Conservation (phyloP, 805 yeast species). For the Tetrapisispora namnaoensis region DNA sequence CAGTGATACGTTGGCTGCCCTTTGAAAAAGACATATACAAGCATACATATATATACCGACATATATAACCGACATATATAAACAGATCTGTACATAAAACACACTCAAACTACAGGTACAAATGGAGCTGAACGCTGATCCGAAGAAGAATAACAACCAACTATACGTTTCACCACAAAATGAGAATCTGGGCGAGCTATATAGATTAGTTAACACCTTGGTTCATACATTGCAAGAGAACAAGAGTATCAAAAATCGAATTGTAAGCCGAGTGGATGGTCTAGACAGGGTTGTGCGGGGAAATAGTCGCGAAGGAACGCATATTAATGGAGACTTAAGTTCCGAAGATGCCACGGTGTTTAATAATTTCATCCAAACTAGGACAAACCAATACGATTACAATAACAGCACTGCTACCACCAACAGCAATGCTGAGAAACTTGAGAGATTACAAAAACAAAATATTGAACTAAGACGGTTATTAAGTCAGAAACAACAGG, state of each 20-base stretch:
- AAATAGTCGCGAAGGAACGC: too few relatives aligned
- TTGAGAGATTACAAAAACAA: constrained; percentile 6
- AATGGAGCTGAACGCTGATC: not conserved
- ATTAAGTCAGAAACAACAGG: not conserved
- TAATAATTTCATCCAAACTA: not conserved
- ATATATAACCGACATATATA: not conserved
- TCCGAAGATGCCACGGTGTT: not conserved
- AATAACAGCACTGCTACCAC: not conserved
- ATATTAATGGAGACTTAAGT: too few relatives aligned
- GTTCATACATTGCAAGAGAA: not conserved
- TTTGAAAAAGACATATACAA: too few relatives aligned
- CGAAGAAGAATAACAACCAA: not conserved
- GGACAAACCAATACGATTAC: not conserved
- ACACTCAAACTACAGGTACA: not conserved
- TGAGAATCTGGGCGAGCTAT: constrained; percentile 3
- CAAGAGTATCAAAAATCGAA: not conserved
- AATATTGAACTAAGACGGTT: constrained; percentile 8
- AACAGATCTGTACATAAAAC: not conserved
- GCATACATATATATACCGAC: too few relatives aligned
- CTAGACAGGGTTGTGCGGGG: not conserved
- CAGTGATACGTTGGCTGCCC: too few relatives aligned
- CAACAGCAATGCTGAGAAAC: not conserved
- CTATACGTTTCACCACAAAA: constrained; percentile 3
- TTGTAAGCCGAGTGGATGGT: not conserved
- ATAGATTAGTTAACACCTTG: not conserved